Evolutionary conservation across 2,329 filamentous ascomycete species (phyloP).

Genomic region (Beauveria rudraprayagi): DNA sequence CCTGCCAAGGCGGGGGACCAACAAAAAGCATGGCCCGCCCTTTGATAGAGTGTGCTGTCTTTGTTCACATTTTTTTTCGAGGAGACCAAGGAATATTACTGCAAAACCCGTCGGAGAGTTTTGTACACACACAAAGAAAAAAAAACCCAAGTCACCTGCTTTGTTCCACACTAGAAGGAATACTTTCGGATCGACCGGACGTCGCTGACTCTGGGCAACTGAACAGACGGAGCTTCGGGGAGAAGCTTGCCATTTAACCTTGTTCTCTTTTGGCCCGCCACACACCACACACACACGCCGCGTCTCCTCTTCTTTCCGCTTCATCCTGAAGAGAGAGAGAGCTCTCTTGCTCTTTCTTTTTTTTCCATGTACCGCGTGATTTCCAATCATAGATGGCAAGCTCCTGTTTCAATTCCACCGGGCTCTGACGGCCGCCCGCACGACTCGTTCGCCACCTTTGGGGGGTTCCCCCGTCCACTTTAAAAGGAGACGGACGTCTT

Average conservation of each 20-base stretch:
- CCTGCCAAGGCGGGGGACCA: too few relatives aligned
- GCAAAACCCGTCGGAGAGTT: too few relatives aligned
- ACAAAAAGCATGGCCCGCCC: background rate
- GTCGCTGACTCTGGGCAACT: background rate
- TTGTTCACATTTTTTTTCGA: too few relatives aligned
- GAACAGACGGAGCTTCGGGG: background rate
- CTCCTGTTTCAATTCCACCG: background rate
- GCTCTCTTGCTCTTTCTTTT: too few relatives aligned
- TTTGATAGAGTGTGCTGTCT: too few relatives aligned
- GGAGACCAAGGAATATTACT: too few relatives aligned
- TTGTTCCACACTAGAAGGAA: background rate
- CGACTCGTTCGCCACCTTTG: background rate
- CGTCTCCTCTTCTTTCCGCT: background rate
- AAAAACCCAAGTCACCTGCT: too few relatives aligned
- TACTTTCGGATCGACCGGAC: constrained; percentile 5
- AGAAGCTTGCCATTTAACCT: background rate
- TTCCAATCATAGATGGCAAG: background rate
- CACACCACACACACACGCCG: background rate
- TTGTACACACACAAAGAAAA: too few relatives aligned
- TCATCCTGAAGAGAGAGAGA: background rate
- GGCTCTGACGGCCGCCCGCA: background rate
- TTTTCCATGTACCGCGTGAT: too few relatives aligned
- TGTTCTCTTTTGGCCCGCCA: background rate
- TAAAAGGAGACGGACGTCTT: background rate
- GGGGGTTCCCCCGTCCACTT: background rate